Evolutionary conservation across 2,329 filamentous ascomycete species (phyloP), one percentile per base, ranked within the genome.

Genomic region (Verticillium longisporum): DNA sequence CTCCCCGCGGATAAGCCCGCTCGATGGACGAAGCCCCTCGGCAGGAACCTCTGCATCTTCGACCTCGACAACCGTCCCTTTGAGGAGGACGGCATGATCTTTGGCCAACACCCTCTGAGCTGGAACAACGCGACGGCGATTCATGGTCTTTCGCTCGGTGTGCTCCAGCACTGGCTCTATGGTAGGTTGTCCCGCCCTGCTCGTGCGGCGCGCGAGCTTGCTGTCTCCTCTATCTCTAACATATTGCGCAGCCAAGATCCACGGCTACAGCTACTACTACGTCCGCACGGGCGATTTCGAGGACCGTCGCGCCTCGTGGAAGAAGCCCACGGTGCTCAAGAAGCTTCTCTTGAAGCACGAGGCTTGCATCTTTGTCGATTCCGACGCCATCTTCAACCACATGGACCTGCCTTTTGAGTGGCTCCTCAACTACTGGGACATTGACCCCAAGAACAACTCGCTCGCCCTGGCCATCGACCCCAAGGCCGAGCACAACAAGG

Each of bases 391-490:
- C 62, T 78, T 79, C 67, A 66, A 73, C 62, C 70, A 74, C 61
- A 73, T 78, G 61, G 75, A 78, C 53, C 68, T 79, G 6, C 77
- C 77, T 31, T 73, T 79, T 37, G 77, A 79, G 69, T 79, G 77
- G 77, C 69, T 79, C 61, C 71, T 79, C 69, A 79, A 79, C 70
- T 79, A 77, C 71, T 79, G 77, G 77, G 65, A 73, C 59, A 69
- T 79, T 31, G 70, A 74, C 66, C 70, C 72, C 38, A 67, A 72
- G 18, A 72, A 68, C 61, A 75, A 76, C 70, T 75, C 77, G 15
- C 70, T 79, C 55, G 75, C 76, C 57, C 72, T 79, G 54, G 75
- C 77, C 31, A 65, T 72, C 38, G 77, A 79, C 36, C 77, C 77
- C 4, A 66, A 70, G 32, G 61, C 64, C 37, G 68, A 74, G 38